Base-by-base conservation (phyloP, 1,284 basidiomycete species). In the Cutaneotrichosporon cutaneum region DNA sequence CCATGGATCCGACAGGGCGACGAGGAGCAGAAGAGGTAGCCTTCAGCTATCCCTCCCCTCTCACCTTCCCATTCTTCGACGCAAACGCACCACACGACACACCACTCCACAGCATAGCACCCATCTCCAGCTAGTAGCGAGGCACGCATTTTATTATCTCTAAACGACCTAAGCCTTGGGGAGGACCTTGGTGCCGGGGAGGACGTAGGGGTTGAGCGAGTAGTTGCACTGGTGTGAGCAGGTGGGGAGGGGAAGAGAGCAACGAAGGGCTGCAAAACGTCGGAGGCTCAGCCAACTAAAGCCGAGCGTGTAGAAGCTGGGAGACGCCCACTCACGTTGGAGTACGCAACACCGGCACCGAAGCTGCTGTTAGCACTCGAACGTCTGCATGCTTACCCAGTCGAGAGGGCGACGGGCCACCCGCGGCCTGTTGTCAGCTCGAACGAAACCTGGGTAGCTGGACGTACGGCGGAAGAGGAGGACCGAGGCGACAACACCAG, bases 271-370 rank as follows among this genome's bases (percentile, higher is more conserved):
- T 36, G 93, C 89, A 75, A 95, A 87, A 72, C 92, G 87, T 64
- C 93, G 89, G 21, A 92, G 90, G 83, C 95, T 95, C 85, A 97
- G 95, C 22, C 90, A 90, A 68, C 92, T 88, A 83, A 96, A 93
- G 82, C 94, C 96, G 85, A 96, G 63, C 22, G 3, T 42, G 44
- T 16, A 59, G 52, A 26, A 18, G 33, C 44, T 9, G 36, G 18
- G n/a, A 9, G 11, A 18, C 45, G 9, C 11, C 9, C 8, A 55
- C 77, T 67, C 48, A 79, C 78, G 70, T 80, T 80, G 47, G 77
- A 92, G 80, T 94, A 95, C 52, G 92, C 91, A 61, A 88, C 87
- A 64, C 92, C 92, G 53, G 79, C 78, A 61, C 79, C 80, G 70
- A 81, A 81, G 32, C 80, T 79, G 66, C 39, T 21, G 54, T 63